Percentiles rank a stretch among this genome's conserved stretches.
Conservation (phyloP, 106 monocot species). For the Apostasia shenzhenica region DNA sequence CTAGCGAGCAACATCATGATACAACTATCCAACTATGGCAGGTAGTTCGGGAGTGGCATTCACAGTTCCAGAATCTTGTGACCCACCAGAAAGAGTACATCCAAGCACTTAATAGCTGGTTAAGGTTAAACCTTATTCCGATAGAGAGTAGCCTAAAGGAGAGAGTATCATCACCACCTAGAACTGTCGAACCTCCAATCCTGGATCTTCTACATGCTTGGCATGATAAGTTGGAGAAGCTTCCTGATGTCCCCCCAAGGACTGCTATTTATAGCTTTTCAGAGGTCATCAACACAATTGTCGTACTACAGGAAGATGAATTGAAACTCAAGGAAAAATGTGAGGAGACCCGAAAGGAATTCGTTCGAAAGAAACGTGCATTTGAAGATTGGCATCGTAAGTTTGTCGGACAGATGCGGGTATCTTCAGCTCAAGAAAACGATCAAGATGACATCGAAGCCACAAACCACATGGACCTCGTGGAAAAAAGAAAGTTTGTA, state of each 20-base stretch:
- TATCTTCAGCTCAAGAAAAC: conserved; percentile 6
- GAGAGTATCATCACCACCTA: conserved; percentile 48
- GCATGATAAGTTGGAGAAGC: conserved; percentile 68
- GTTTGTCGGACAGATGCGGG: conserved; percentile 13
- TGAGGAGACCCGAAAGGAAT: conserved; percentile 42
- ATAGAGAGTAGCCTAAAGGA: conserved; percentile 77
- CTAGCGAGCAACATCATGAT: conserved; percentile 39
- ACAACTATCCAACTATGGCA: conserved; percentile 48
- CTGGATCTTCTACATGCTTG: conserved; percentile 52
- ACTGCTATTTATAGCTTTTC: conserved; percentile 45
- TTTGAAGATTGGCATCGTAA: conserved; percentile 70
- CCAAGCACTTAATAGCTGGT: conserved; percentile 55
- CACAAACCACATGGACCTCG: conserved; percentile 24
- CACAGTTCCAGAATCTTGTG: conserved; percentile 57
- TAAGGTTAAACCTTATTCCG: conserved; percentile 64
- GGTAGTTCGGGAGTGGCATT: conserved; percentile 41
- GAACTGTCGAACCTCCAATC: conserved; percentile 30
- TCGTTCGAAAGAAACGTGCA: conserved; percentile 21
- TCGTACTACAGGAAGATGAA: conserved; percentile 59
- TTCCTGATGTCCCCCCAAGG: conserved; percentile 44
- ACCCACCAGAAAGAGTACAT: conserved; percentile 69
- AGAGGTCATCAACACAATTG: conserved; percentile 45
- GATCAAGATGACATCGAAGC: conserved; percentile 20
- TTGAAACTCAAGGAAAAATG: conserved; percentile 52
- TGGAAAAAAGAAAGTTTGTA: conserved; percentile 27